Evolutionary conservation across 768 basidiomycete genomes (phyloP), one percentile per base, ranked within the genome.

Genomic region (Saitozyma sp.): DNA sequence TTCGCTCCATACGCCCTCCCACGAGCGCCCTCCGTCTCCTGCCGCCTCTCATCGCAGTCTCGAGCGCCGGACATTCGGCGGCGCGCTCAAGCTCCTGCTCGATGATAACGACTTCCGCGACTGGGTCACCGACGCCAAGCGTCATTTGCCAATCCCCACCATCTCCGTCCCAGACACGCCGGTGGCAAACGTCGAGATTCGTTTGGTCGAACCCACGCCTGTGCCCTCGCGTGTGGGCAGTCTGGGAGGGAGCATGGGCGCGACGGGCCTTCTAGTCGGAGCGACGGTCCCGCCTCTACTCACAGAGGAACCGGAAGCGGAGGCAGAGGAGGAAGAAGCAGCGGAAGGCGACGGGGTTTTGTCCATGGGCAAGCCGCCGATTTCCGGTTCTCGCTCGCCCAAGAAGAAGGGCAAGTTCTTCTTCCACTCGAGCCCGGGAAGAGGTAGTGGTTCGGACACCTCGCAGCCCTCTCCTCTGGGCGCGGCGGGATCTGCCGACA

Each of bases 191-290:
- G 52, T 75, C 7, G 74, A 75, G 45, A 73, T 75, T n/a, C 66
- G 75, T 1, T 58, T 76, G 41, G 73, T 79, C 19, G 76, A 77
- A 54, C 78, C 78, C 11, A 79, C 78, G 16, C 78, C 78, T 37
- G 78, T 74, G 1, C 76, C 78, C 5, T 70, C 67, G 53, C 65
- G 78, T 14, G 78, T 75, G 0, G 76, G 76, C 8, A 76, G 74
- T 50, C 60, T 79, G 7, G 75, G 75, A 8, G 75, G 69, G 13
- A 74, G 71, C 17, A 71, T 69, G 56, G 64, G 54, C 40, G 60
- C 66, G 8, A 58, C 49, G 1, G 67, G 71, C 6, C 43, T 72
- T 16, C 50, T 69, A 20, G 40, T 54, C 17, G 49, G 48, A 8
- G 58, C 67, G 5, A 48, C 61, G 8, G 46, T 67, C 8, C 61